phyloP scores from a whole-genome alignment of 768 basidiomycete genomes.

The Rhizopogon vinicolor region DNA sequence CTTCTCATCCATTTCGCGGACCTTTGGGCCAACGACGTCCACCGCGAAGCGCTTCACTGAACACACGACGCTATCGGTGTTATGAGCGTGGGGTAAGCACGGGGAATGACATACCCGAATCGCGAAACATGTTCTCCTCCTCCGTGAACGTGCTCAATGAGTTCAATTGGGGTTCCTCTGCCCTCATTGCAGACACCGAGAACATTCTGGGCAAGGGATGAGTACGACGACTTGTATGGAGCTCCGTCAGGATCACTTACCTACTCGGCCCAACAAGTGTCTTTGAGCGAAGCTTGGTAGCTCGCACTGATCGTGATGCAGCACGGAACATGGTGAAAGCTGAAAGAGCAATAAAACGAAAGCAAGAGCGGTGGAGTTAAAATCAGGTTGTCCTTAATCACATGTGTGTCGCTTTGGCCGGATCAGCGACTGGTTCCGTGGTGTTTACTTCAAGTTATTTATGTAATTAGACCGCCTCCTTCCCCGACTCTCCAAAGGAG shows the following conservation, averaged over 20 bases:
- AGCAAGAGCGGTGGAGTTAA: too few relatives aligned
- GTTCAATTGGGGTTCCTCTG: slow-evolving; percentile 32
- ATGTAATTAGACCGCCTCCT: too few relatives aligned
- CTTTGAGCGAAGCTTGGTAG: neutral
- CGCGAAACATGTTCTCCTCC: slow-evolving; percentile 91
- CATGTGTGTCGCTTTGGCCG: too few relatives aligned
- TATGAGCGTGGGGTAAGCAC: neutral
- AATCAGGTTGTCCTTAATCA: too few relatives aligned
- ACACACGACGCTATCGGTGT: slow-evolving; percentile 1
- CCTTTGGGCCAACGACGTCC: slow-evolving; percentile 87
- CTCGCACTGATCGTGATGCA: slow-evolving; percentile 11
- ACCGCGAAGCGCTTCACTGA: slow-evolving; percentile 83
- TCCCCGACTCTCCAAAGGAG: too few relatives aligned
- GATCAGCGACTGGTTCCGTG: too few relatives aligned
- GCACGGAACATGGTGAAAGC: slow-evolving; percentile 20
- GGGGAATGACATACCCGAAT: slow-evolving; percentile 58
- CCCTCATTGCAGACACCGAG: slow-evolving; percentile 17
- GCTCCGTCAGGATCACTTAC: neutral
- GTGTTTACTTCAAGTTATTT: too few relatives aligned
- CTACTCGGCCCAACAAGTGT: neutral
- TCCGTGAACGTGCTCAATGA: slow-evolving; percentile 86
- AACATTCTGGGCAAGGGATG: slow-evolving; percentile 14
- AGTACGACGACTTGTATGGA: neutral
- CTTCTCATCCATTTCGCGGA: slow-evolving; percentile 97
- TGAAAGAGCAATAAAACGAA: neutral